A percentile compares a stretch with the other conserved stretches of the same genome.
Conservation (phyloP, 352 stramenopile genomes). For the Phytophthora sojae region DNA sequence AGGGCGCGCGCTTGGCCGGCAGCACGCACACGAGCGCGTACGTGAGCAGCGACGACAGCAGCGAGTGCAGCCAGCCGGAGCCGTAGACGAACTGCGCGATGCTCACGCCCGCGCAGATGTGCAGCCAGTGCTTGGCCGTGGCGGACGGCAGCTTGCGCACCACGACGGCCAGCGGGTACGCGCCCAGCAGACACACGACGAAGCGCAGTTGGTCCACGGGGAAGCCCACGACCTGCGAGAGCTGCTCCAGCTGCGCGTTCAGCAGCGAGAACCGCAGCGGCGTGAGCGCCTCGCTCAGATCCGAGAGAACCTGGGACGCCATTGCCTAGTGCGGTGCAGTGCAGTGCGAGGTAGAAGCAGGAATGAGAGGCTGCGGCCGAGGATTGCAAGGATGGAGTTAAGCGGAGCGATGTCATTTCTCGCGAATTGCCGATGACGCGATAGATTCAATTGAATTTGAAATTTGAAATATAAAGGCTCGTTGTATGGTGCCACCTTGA, state of each 20-base stretch:
- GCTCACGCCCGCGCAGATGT: slow-evolving; percentile 92
- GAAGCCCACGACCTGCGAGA: slow-evolving; percentile 54
- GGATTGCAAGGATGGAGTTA: background rate
- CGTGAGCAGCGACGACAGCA: slow-evolving; percentile 91
- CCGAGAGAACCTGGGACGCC: slow-evolving; percentile 23
- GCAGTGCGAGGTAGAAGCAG: slow-evolving; percentile 11
- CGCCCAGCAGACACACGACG: slow-evolving; percentile 92
- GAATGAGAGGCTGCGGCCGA: slow-evolving; percentile 31
- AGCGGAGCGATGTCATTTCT: slow-evolving; percentile 27
- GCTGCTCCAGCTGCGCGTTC: slow-evolving; percentile 52
- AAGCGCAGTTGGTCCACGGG: slow-evolving; percentile 81
- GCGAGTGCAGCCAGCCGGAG: slow-evolving; percentile 94
- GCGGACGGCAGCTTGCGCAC: slow-evolving; percentile 82
- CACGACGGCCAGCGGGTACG: slow-evolving; percentile 93
- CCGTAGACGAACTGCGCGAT: slow-evolving; percentile 96
- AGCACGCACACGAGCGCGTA: slow-evolving; percentile 82
- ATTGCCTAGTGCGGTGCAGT: slow-evolving; percentile 8
- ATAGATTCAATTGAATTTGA: too few relatives aligned
- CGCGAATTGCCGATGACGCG: slow-evolving; percentile 31
- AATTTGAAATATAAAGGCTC: background rate
- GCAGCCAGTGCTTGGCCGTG: slow-evolving; percentile 91
- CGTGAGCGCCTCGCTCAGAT: slow-evolving; percentile 19
- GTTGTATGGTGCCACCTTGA: too few relatives aligned
- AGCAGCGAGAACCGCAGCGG: slow-evolving; percentile 62
- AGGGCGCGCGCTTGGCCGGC: slow-evolving; percentile 60